phyloP scores from a whole-genome alignment of 169 alveolate species.

The Prorocentrum cordatum region DNA sequence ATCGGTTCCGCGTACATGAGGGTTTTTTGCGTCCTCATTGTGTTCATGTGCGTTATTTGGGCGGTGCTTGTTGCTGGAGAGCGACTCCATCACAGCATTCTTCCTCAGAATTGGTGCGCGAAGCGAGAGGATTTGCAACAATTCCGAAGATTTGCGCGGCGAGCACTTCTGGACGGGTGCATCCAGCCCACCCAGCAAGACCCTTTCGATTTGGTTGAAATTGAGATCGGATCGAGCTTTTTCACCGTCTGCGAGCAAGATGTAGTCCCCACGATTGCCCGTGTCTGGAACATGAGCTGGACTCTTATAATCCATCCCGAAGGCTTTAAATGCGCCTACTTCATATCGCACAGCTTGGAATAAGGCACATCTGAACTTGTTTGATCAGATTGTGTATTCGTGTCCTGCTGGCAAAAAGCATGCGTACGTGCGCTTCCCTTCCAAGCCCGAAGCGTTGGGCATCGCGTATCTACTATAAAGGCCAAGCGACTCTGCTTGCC shows the following conservation, averaged over 20 bases:
- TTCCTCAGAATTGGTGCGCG: neutral
- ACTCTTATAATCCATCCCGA: neutral
- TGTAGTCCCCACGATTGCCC: neutral
- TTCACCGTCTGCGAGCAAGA: neutral
- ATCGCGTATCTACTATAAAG: neutral
- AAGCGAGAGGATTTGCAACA: neutral
- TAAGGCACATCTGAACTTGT: neutral
- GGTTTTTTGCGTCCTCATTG: no score
- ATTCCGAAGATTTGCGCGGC: neutral
- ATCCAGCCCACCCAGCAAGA: neutral
- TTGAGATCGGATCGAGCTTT: neutral
- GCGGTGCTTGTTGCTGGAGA: no score
- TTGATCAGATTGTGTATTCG: neutral
- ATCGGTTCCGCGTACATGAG: no score
- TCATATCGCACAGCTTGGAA: neutral
- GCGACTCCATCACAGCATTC: no score
- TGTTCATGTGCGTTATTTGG: no score
- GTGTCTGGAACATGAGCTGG: conserved; percentile 12
- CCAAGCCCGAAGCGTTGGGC: neutral
- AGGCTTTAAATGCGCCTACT: neutral
- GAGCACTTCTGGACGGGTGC: neutral
- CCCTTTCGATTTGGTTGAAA: neutral
- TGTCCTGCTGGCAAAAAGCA: neutral
- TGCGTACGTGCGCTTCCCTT: neutral
- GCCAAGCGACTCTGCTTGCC: neutral